These are phyloP conservation scores for Sonneratia alba DNA, from an alignment of 345 rosid genomes.

Conservation along the genomic window DNA sequence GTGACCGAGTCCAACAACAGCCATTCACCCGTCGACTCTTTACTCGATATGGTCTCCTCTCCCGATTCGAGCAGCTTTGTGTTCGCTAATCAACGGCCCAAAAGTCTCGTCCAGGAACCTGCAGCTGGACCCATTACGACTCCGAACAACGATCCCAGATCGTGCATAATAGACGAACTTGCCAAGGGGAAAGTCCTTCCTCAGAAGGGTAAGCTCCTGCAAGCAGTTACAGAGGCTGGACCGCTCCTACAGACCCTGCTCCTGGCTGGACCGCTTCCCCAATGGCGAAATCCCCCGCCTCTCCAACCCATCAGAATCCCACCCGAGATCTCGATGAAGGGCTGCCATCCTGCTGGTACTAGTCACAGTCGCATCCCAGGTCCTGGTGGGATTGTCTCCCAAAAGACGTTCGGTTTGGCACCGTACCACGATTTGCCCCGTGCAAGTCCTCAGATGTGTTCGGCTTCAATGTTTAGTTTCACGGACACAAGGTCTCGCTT, in stretches of 20 bases:
- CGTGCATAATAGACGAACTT: conserved; percentile 37
- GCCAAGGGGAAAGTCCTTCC: conserved; percentile 52
- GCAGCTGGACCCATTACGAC: conserved; percentile 7
- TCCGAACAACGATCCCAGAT: conserved; percentile 17
- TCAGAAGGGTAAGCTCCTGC: conserved; percentile 57
- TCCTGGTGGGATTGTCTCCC: conserved; percentile 4
- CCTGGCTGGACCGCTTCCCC: conserved; percentile 86
- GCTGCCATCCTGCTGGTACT: conserved; percentile 11
- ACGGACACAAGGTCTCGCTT: conserved; percentile 14
- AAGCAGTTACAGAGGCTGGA: conserved; percentile 59
- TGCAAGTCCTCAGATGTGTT: conserved; percentile 29
- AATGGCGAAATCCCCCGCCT: conserved; percentile 96
- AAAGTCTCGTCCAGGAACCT: conserved; percentile 14
- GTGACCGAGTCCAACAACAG: conserved; percentile 65
- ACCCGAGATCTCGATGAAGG: conserved; percentile 29
- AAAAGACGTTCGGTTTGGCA: conserved; percentile 8
- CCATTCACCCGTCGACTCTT: conserved; percentile 60
- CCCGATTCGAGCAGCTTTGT: conserved; percentile 42
- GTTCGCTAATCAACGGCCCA: background rate
- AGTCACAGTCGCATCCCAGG: conserved; percentile 13
- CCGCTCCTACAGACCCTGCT: conserved; percentile 75
- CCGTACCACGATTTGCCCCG: conserved; percentile 18
- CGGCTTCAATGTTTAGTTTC: conserved; percentile 45
- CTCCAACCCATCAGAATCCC: conserved; percentile 49
- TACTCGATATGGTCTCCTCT: conserved; percentile 63